Conservation (phyloP, 306 rosid species). For the Prinsepia uniflora region DNA sequence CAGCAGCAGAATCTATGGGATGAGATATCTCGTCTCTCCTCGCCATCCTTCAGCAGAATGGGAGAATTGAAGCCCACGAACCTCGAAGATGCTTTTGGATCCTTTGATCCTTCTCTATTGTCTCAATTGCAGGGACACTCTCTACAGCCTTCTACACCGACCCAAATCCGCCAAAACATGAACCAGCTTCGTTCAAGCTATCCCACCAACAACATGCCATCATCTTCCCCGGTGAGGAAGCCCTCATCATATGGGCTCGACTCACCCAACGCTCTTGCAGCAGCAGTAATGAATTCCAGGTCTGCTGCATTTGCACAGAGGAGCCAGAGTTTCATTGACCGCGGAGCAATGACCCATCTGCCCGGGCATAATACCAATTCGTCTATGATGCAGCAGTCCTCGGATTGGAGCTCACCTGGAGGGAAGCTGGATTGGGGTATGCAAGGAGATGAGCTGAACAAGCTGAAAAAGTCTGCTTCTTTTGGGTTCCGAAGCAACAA, state of each 20-base stretch:
- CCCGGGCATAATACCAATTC: constrained; percentile 51
- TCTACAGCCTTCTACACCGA: constrained; percentile 47
- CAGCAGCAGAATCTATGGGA: constrained; percentile 67
- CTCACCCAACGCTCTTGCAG: constrained; percentile 78
- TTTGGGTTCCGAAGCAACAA: constrained; percentile 68
- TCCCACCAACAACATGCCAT: constrained; percentile 48
- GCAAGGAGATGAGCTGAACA: constrained; percentile 79
- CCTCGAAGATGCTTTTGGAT: constrained; percentile 79
- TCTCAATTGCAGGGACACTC: constrained; percentile 70
- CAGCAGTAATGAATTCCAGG: constrained; percentile 92
- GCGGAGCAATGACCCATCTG: constrained; percentile 51
- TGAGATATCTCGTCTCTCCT: constrained; percentile 84
- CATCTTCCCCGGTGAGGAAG: constrained; percentile 79
- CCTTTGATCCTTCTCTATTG: constrained; percentile 56
- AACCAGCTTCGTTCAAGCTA: constrained; percentile 89
- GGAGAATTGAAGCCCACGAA: constrained; percentile 76
- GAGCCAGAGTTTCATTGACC: constrained; percentile 95
- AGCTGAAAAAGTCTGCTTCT: constrained; percentile 91
- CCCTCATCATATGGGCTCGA: constrained; percentile 65
- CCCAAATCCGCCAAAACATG: constrained; percentile 80
- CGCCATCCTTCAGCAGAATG: constrained; percentile 65
- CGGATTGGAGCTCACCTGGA: constrained; percentile 81
- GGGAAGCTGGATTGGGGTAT: constrained; percentile 93
- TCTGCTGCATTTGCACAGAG: constrained; percentile 86
- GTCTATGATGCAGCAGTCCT: constrained; percentile 52